Evolutionary conservation across 1,284 basidiomycete genomes (phyloP).

Genomic region (Exobasidium cylindrosporum): DNA sequence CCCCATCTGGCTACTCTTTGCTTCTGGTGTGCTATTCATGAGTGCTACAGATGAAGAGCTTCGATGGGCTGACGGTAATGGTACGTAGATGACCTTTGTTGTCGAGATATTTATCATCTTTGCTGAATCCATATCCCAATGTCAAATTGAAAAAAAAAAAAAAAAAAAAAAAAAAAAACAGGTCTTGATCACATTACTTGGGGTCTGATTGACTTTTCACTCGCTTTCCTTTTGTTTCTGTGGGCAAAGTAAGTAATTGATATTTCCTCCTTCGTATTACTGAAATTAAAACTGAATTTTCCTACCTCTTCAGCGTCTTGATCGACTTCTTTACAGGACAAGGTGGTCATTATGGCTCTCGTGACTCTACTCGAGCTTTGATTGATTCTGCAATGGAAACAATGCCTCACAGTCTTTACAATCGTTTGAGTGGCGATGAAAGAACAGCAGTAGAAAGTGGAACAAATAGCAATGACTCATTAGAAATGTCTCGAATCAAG

Average conservation of each 20-base stretch:
- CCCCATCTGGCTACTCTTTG: conserved; percentile 45
- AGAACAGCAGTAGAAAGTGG: not conserved
- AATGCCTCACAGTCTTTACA: conserved; percentile 15
- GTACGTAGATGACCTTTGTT: not conserved
- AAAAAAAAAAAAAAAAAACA: too few species aligned
- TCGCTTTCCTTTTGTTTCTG: conserved; percentile 43
- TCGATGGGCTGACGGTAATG: conserved; percentile 41
- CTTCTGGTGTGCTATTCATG: conserved; percentile 51
- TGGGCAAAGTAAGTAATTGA: conserved; percentile 35
- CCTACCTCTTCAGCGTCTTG: conserved; percentile 23
- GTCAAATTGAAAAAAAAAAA: too few species aligned
- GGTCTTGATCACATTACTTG: conserved; percentile 52
- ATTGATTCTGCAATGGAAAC: not conserved
- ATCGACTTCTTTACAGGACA: conserved; percentile 46
- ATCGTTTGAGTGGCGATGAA: conserved; percentile 5
- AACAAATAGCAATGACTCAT: conserved; percentile 13
- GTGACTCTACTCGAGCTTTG: not conserved
- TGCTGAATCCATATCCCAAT: too few species aligned
- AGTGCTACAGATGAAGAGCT: conserved; percentile 54
- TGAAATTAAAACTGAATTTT: too few species aligned
- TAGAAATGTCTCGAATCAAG: conserved; percentile 21
- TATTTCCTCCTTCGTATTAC: too few species aligned
- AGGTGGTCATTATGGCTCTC: conserved; percentile 34
- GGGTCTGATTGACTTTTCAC: conserved; percentile 50
- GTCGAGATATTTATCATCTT: too few species aligned